Base-by-base conservation (phyloP, 441 rosid species). In the Pelargonium myrrhifolium region DNA sequence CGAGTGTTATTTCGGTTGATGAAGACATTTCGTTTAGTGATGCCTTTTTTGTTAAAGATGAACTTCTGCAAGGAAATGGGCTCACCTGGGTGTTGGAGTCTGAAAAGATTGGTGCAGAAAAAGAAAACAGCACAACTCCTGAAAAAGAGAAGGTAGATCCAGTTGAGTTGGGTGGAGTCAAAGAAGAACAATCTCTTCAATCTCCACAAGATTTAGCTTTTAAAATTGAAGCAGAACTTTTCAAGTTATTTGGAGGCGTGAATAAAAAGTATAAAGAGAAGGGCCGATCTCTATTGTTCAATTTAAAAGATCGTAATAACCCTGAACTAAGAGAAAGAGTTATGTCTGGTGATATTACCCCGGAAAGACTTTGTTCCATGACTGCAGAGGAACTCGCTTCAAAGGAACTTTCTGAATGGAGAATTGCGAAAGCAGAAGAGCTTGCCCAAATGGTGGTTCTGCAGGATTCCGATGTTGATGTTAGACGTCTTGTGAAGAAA, bases 301-400 rank as follows among this genome's bases (percentile, higher is more conserved):
- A 93, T 71, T 77, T 93, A 74, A 93, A 93, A 78, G 98, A 93
- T 72, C 89, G 84, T 14, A 90, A 67, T 71, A 93, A 90, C 75
- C 98, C 98, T 71, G 91, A 89, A 66, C 79, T 93, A 59, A 81
- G 93, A 55, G 94, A 85, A 76, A 86, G 79, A 65, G 98, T 93
- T 73, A 73, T 85, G 81, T 79, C 83, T 0, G 97, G 93, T 24
- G 90, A 84, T 42, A 90, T 93, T 49, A 42, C 79, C 9, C 89
- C 98, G 0, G 85, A 84, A 22, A 75, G 82, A 49, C 80, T 93
- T 45, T 93, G 98, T 73, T 78, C 89, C 14, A 93, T 93, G 98
- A 82, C 89, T 43, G 91, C 97, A 0, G 97, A 93, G 84, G 97
- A 93, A 55, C 91, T 93, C 72, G 98, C 98, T 62, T 93, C 97